Conservation (phyloP, 306 rosid genomes). For the Cicer judaicum region DNA sequence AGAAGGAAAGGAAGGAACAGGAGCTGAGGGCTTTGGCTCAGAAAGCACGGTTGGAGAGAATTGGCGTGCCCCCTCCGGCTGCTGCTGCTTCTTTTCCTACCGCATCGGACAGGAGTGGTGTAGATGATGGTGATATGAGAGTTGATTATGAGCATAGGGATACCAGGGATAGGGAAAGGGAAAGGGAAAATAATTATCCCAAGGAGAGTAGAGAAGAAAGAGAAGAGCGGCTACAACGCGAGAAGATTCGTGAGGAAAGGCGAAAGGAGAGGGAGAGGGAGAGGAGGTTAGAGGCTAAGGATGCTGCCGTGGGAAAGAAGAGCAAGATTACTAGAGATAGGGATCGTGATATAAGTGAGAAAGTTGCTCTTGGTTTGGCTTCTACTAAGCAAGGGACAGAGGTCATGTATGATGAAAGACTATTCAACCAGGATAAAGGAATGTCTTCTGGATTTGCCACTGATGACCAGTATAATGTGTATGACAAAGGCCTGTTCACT, state of each 20-base stretch:
- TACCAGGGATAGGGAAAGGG: slow-evolving; percentile 47
- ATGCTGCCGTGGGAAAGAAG: slow-evolving; percentile 90
- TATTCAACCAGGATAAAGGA: slow-evolving; percentile 94
- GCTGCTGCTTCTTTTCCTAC: slow-evolving; percentile 50
- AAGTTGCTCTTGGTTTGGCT: slow-evolving; percentile 96
- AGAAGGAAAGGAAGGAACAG: slow-evolving; percentile 83
- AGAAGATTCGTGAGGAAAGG: slow-evolving; percentile 88
- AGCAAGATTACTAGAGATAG: slow-evolving; percentile 92
- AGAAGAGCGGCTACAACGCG: slow-evolving; percentile 68
- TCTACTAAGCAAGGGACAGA: slow-evolving; percentile 73
- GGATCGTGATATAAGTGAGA: slow-evolving; percentile 94
- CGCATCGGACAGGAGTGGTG: slow-evolving; percentile 25
- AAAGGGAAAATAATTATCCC: slow-evolving; percentile 60
- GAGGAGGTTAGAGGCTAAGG: slow-evolving; percentile 91
- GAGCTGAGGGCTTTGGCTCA: slow-evolving; percentile 83
- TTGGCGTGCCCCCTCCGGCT: slow-evolving; percentile 66
- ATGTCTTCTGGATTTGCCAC: slow-evolving; percentile 86
- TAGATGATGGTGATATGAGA: slow-evolving; percentile 58
- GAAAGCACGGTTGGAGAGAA: slow-evolving; percentile 83
- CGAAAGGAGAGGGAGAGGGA: slow-evolving; percentile 91
- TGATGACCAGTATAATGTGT: slow-evolving; percentile 93
- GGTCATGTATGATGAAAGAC: slow-evolving; percentile 90
- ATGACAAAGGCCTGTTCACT: slow-evolving; percentile 79
- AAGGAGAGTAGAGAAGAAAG: slow-evolving; percentile 77
- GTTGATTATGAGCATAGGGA: slow-evolving; percentile 68